Evolutionary conservation across 1,284 basidiomycete genomes (phyloP).

Genomic region (Ustanciosporium gigantosporum): DNA sequence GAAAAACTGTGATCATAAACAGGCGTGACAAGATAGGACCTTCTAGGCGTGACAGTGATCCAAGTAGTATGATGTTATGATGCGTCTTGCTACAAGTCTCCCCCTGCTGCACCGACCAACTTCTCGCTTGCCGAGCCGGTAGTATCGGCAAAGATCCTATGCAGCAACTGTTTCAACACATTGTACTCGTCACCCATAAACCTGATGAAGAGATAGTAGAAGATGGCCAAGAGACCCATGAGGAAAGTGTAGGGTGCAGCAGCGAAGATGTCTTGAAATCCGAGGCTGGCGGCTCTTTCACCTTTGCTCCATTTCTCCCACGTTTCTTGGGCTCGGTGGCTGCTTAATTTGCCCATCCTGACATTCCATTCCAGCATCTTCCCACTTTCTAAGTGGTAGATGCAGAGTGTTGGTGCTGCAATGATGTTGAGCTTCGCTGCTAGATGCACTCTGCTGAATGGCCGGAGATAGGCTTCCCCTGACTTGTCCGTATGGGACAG

Average conservation of each 20-base stretch:
- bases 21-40: too few relatives aligned
- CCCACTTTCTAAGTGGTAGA: constrained; percentile 55
- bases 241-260: constrained; percentile 36
- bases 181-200: constrained; percentile 36
- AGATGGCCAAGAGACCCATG: constrained; percentile 10
- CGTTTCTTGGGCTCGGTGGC: constrained; percentile 22
- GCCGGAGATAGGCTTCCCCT: constrained; percentile 60
- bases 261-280: constrained; percentile 34
- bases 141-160: too few relatives aligned
- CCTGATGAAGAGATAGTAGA: constrained; percentile 34
- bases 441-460: constrained; percentile 61
- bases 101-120: too few relatives aligned
- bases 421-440: constrained; percentile 61
- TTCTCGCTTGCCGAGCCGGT: too few relatives aligned
- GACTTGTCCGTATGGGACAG: constrained; percentile 48
- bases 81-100: too few relatives aligned
- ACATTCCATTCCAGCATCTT: constrained; percentile 59
- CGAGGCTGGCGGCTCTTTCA: constrained; percentile 43
- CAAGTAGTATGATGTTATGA: too few relatives aligned
- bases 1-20: too few relatives aligned
- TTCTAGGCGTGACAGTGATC: too few relatives aligned
- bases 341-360: constrained; percentile 32
- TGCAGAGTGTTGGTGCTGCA: constrained; percentile 58
- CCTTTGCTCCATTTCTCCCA: constrained; percentile 57
- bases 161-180: constrained; percentile 12